Evolutionary conservation across 257 asterid genomes (phyloP), one percentile per base, ranked within the genome.

Genomic region (Verbena officinalis): DNA sequence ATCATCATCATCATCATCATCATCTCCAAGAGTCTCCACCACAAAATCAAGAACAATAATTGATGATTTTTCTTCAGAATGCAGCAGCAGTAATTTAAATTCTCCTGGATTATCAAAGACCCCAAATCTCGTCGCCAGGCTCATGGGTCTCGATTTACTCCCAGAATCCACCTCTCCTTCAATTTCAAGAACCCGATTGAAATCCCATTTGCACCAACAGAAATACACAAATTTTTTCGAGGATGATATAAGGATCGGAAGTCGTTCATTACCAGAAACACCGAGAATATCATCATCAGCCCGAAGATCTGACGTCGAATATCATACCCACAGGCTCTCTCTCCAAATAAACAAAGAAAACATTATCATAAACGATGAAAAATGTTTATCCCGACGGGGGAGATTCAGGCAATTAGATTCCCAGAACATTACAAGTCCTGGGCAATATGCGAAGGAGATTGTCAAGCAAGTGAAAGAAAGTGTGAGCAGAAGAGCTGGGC

Each of bases 101-200:
- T 73, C 91, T 14, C 86, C 93, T 6, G 85, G 87, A 57, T 30
- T 30, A 30, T 45, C 84, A 46, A 85, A 77, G 69, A 83, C 97
- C 0, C 97, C 97, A 46, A 77, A 69, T 22, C 66, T 90, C 2
- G 96, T 90, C 23, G 97, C 97, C 21, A 82, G 97, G 71, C 82
- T 90, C 9, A 90, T 90, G 97, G 97, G 97, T 6, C 89, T 90
- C 7, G 96, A 87, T 67, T 81, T 82, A 30, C 86, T 89, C 33
- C 95, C 96, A 16, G 83, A 81, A 24, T 67, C 55, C 51, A 71
- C 12, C 65, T 79, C 91, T 4, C 87, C 96, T 8, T 72, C 83
- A 0, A 58, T 59, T 17, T 65, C 78, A 46, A 73, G 54, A 13
- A 40, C 69, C 7, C 34, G 27, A 22, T 5, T 40, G n/a, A 71